Evolutionary conservation across 495 filamentous ascomycete species (phyloP).

Genomic region (Apiosordaria backusii): DNA sequence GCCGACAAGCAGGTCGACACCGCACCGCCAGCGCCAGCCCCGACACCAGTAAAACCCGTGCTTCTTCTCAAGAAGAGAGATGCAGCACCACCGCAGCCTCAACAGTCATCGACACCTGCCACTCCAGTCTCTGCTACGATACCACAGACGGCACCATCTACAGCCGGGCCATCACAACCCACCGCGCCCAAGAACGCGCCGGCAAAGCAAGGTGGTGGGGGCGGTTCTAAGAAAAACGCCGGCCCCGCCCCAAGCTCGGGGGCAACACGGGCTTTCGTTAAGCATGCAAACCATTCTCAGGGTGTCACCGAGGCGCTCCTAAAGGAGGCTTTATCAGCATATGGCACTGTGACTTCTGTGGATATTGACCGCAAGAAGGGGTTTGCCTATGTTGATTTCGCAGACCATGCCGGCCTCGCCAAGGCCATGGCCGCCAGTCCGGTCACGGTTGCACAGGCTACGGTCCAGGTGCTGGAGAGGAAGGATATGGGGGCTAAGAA

Average conservation of each 20-base stretch:
- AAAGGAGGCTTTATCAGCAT: constrained; percentile 63
- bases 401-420: constrained; percentile 61
- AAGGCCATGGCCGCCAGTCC: constrained; percentile 80
- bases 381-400: constrained; percentile 87
- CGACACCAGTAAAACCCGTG: constrained; percentile 31
- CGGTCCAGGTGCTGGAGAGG: constrained; percentile 80
- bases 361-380: constrained; percentile 93
- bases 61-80: constrained; percentile 42
- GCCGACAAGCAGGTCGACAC: constrained; percentile 15
- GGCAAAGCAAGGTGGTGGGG: constrained; percentile 23
- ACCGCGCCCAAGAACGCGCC: constrained; percentile 35
- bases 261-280: constrained; percentile 81
- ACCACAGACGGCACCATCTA: constrained; percentile 10
- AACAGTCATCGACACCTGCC: constrained; percentile 19
- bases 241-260: constrained; percentile 44
- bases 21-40: constrained; percentile 5
- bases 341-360: constrained; percentile 68
- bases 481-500: constrained; percentile 53
- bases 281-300: constrained; percentile 88
- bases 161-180: constrained; percentile 26
- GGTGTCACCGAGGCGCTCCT: constrained; percentile 80
- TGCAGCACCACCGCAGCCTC: constrained; percentile 19
- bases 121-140: constrained; percentile 28
- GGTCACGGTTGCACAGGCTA: constrained; percentile 73
- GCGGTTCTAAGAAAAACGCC: constrained; percentile 16